Evolutionary conservation across 23 red algal genomes (phyloP), one percentile per base, ranked within the genome.

Genomic region (Gracilariopsis chorda): DNA sequence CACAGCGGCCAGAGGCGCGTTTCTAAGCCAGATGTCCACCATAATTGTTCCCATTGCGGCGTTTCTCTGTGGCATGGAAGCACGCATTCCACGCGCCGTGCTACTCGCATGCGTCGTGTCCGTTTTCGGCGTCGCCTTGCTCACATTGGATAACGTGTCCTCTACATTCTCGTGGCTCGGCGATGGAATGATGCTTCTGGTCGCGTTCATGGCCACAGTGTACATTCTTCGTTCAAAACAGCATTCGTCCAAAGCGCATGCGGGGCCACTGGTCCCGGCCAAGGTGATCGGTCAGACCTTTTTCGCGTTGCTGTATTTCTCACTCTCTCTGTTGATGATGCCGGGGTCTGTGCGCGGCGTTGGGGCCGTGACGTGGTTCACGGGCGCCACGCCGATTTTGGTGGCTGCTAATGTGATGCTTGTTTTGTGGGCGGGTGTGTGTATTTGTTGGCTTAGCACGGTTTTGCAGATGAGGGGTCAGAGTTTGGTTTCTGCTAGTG

Each of bases 1-100:
- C 3, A 44, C 96, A 33, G 96, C 96, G 13, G 87, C 96, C 12
- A 80, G 93, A n/a, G 96, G 88, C 48, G 86, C 96, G 0, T 98
- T 98, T 52, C 88, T 98, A 19, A 90, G 76, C 17, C 96, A 98
- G 55, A 78, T 93, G 23, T 79, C 86, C 39, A 95, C 88, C 11
- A 70, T 98, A 27, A 82, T 98, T 51, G 92, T 98, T 30, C 96
- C 96, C 0, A 43, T 95, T 44, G 69, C 81, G 20, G 75, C 88
- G 17, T 64, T 44, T 51, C 39, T 59, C 10, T 83, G 57, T 9
- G 78, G 88, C 39, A 49, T 86, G 47, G 55, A 80, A 46, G 36
- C 81, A 32, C 53, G 59, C 25, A 49, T 86, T 14, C 32, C 33
- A 19, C 43, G 48, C 9, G 30, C 27, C 68, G 73, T 78, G 1